These are phyloP conservation scores for Pulveroboletus sp. DNA, from an alignment of 768 basidiomycete genomes.

Conservation along the genomic window DNA sequence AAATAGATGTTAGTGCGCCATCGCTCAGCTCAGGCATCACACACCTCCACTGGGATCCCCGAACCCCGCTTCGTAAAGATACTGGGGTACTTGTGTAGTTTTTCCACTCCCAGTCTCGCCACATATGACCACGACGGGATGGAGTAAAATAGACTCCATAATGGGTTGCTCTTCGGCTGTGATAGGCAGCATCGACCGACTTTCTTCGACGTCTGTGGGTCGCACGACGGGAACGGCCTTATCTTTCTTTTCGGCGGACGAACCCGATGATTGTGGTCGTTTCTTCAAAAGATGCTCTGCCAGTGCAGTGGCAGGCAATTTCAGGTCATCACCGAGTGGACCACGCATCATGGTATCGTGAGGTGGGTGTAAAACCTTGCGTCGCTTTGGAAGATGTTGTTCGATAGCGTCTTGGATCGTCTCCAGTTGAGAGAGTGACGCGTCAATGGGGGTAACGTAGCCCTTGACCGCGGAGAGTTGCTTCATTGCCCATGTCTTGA, in stretches of 20 bases:
- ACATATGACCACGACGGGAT: conserved; percentile 68
- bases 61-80: conserved; percentile 96
- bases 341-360: conserved; percentile 55
- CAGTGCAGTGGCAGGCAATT: conserved; percentile 63
- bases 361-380: conserved; percentile 34
- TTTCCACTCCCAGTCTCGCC: conserved; percentile 99
- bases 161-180: conserved; percentile 91
- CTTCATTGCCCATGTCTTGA: conserved; percentile 87
- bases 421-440: conserved; percentile 15
- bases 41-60: conserved; percentile 77
- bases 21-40: conserved; percentile 14
- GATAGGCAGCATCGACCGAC: conserved; percentile 79
- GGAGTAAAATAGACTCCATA: conserved; percentile 84
- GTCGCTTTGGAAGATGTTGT: conserved; percentile 39
- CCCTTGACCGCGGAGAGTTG: conserved; percentile 57
- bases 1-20: conserved; percentile 3
- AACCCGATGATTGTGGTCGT: background rate
- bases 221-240: conserved; percentile 57
- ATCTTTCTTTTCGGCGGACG: conserved; percentile 20
- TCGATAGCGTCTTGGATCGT: background rate
- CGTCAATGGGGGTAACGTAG: conserved; percentile 22
- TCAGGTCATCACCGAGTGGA: conserved; percentile 70
- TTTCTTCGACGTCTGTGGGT: conserved; percentile 66
- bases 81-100: conserved; percentile 97
- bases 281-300: conserved; percentile 38